These are phyloP conservation scores for Aspergillus hortae DNA, from an alignment of 2,329 filamentous ascomycete species.

Conservation along the genomic window DNA sequence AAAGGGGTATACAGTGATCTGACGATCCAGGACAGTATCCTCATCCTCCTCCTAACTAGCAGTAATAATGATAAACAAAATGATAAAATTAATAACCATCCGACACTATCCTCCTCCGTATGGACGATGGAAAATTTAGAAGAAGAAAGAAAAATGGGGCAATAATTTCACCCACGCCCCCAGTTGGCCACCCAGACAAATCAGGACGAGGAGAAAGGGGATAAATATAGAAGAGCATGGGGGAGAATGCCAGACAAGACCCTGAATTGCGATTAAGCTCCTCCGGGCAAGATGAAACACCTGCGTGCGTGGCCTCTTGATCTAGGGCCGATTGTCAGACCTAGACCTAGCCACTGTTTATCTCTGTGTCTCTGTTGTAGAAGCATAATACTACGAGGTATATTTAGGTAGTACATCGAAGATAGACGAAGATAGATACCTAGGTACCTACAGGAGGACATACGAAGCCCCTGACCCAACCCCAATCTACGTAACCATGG, in stretches of 20 bases:
- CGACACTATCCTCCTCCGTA: neutral
- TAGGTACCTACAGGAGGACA: too few relatives aligned
- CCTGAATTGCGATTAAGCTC: slow-evolving; percentile 10
- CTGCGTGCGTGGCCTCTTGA: neutral
- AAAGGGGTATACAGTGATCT: neutral
- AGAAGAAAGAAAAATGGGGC: neutral
- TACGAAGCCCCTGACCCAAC: slow-evolving; percentile 8
- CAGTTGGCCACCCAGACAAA: neutral
- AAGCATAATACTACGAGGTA: too few relatives aligned
- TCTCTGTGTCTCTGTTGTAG: too few relatives aligned
- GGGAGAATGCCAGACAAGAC: slow-evolving; percentile 8
- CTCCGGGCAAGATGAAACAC: slow-evolving; percentile 12
- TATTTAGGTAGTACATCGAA: too few relatives aligned
- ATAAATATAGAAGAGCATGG: slow-evolving; percentile 8
- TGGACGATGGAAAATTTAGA: neutral
- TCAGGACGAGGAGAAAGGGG: neutral
- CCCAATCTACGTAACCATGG: slow-evolving; percentile 14
- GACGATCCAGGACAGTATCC: neutral
- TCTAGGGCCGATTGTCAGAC: too few relatives aligned
- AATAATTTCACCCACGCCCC: neutral
- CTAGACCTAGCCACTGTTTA: too few relatives aligned
- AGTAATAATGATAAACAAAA: slow-evolving; percentile 3
- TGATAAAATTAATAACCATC: too few relatives aligned
- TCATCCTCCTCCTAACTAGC: neutral
- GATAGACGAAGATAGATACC: too few relatives aligned